phyloP scores from a whole-genome alignment of 192 early-diverging fungal species.

The Coemansia sp. region DNA sequence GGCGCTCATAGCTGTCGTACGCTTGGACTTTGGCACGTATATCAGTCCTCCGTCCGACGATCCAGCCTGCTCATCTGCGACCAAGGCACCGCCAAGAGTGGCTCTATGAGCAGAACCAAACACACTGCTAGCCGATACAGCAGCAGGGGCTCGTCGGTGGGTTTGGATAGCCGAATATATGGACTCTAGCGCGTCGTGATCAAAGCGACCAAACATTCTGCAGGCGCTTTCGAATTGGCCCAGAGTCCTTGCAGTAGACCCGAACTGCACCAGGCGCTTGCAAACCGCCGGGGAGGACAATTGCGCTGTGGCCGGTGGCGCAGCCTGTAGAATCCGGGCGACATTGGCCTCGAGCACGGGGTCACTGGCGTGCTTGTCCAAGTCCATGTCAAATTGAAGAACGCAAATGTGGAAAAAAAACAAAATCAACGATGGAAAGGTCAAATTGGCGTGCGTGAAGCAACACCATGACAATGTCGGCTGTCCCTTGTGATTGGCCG shows the following conservation, averaged over 20 bases:
- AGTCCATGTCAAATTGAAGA: conserved; percentile 23
- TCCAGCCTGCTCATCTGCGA: neutral
- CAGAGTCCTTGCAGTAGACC: conserved; percentile 4
- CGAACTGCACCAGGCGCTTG: conserved; percentile 44
- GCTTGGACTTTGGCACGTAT: conserved; percentile 35
- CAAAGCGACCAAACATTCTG: conserved; percentile 49
- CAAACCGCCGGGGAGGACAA: conserved; percentile 24
- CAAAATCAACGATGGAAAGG: neutral
- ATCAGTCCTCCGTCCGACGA: conserved; percentile 28
- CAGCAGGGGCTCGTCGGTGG: conserved; percentile 2
- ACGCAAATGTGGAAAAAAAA: neutral
- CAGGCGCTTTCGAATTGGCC: conserved; percentile 42
- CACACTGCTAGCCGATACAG: neutral
- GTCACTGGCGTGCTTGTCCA: conserved; percentile 13
- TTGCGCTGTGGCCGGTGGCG: conserved; percentile 7
- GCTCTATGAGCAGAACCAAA: conserved; percentile 16
- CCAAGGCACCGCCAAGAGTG: neutral
- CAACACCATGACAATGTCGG: neutral
- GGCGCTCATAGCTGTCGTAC: neutral
- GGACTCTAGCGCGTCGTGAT: conserved; percentile 14
- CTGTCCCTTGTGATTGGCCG: conserved; percentile 5
- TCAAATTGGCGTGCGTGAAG: neutral
- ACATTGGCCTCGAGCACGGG: conserved; percentile 26
- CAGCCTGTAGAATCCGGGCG: conserved; percentile 19
- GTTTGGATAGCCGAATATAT: conserved; percentile 20